A percentile compares a stretch with the other conserved stretches of the same genome.
phyloP scores from a whole-genome alignment of 805 yeast genomes.

The Candida pseudoglaebosa region DNA sequence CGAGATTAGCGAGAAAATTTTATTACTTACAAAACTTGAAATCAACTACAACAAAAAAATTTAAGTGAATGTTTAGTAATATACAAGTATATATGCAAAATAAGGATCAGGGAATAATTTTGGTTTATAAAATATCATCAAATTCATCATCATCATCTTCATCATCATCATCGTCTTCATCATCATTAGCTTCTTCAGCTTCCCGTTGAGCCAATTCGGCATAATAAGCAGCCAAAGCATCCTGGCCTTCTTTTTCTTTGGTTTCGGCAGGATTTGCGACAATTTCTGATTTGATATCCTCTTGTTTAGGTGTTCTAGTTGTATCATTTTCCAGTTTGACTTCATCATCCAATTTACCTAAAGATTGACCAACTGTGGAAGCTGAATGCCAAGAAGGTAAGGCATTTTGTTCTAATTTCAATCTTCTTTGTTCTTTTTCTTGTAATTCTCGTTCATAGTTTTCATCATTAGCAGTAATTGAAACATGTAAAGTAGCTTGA shows the following conservation, averaged over 20 bases:
- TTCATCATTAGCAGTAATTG: slow-evolving; percentile 85
- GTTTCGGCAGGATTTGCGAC: slow-evolving; percentile 28
- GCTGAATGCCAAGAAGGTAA: slow-evolving; percentile 95
- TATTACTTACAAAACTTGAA: neutral
- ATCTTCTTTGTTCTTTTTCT: slow-evolving; percentile 64
- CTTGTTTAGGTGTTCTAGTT: slow-evolving; percentile 12
- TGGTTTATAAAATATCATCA: slow-evolving; percentile 3
- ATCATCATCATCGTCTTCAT: slow-evolving; percentile 34
- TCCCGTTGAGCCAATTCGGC: slow-evolving; percentile 71
- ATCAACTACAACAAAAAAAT: no score
- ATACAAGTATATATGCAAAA: slow-evolving; percentile 1
- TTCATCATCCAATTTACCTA: slow-evolving; percentile 53
- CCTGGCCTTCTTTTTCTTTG: slow-evolving; percentile 67
- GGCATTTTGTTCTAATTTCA: slow-evolving; percentile 82
- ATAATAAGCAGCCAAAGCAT: slow-evolving; percentile 63
- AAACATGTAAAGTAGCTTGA: slow-evolving; percentile 86
- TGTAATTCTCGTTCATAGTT: slow-evolving; percentile 60
- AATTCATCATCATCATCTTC: slow-evolving; percentile 23
- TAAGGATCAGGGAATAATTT: neutral
- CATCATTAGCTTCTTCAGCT: slow-evolving; percentile 58
- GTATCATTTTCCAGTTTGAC: slow-evolving; percentile 25
- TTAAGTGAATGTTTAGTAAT: neutral
- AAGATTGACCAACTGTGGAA: slow-evolving; percentile 77
- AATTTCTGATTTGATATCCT: slow-evolving; percentile 9
- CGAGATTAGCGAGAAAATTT: neutral